Conservation (phyloP, 2,329 filamentous ascomycete genomes). For the Aspergillus calidoustus region DNA sequence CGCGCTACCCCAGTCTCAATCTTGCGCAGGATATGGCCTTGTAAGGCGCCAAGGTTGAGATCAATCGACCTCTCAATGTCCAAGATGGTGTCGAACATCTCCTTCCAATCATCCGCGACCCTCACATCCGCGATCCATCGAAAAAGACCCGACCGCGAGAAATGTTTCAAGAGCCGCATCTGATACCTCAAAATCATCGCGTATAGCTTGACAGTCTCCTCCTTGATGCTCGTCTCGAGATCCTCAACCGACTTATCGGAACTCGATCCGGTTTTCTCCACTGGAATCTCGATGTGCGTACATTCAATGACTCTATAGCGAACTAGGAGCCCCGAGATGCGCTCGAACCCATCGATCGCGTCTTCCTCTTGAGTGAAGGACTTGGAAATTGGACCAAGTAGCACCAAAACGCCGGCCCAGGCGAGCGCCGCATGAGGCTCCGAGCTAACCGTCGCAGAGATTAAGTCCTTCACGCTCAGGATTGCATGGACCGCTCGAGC, state of each 20-base stretch:
- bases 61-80: not conserved
- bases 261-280: not conserved
- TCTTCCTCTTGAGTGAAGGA: slow-evolving; percentile 14
- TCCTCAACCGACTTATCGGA: not conserved
- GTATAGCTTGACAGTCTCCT: not conserved
- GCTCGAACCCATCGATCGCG: slow-evolving; percentile 10
- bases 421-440: slow-evolving; percentile 26
- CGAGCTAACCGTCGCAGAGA: slow-evolving; percentile 3
- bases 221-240: not conserved
- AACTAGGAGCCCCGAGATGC: slow-evolving; percentile 4
- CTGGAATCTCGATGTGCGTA: not conserved
- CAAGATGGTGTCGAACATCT: not conserved
- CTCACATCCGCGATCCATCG: not conserved
- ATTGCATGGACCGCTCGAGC: slow-evolving; percentile 5
- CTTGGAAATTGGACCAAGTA: slow-evolving; percentile 11
- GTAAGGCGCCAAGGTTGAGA: not conserved
- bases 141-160: not conserved
- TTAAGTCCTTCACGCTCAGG: slow-evolving; percentile 15
- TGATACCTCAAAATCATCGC: not conserved
- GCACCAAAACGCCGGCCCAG: slow-evolving; percentile 22
- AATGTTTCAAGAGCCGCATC: not conserved
- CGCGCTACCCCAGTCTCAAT: not conserved
- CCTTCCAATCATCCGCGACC: slow-evolving; percentile 6
- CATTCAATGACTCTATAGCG: not conserved
- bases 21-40: not conserved